A percentile compares a stretch with the other conserved stretches of the same genome.
These are phyloP conservation scores for Solanum sitiens DNA, from an alignment of 257 asterid species.

Conservation along the genomic window DNA sequence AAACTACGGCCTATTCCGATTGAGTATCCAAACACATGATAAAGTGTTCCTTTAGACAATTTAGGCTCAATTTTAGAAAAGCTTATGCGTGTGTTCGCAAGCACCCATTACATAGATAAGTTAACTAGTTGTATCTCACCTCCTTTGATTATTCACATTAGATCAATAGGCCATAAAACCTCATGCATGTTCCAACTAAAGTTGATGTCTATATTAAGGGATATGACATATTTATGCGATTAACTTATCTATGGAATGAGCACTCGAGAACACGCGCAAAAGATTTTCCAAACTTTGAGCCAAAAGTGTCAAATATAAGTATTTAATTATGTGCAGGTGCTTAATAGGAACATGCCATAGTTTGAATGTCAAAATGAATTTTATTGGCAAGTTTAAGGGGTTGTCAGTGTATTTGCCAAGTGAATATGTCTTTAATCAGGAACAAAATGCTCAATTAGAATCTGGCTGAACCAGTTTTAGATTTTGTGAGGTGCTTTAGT, in stretches of 20 bases:
- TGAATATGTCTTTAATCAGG: background rate
- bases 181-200: background rate
- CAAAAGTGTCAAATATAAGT: background rate
- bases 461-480: background rate
- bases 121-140: background rate
- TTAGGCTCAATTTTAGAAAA: background rate
- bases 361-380: background rate
- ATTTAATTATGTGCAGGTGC: background rate
- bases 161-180: background rate
- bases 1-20: background rate
- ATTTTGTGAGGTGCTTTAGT: background rate
- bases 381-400: background rate
- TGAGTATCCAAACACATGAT: background rate
- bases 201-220: background rate
- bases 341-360: background rate
- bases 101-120: background rate
- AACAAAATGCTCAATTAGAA: background rate
- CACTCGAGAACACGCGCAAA: background rate
- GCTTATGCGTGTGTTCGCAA: background rate
- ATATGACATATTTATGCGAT: background rate
- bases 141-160: background rate
- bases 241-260: background rate
- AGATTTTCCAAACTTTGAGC: background rate
- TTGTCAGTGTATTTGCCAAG: background rate
- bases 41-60: background rate